Percentiles rank a stretch among this genome's conserved stretches.
phyloP scores from a whole-genome alignment of 108 stramenopile genomes.

The Cyclostephanos invisitatus region DNA sequence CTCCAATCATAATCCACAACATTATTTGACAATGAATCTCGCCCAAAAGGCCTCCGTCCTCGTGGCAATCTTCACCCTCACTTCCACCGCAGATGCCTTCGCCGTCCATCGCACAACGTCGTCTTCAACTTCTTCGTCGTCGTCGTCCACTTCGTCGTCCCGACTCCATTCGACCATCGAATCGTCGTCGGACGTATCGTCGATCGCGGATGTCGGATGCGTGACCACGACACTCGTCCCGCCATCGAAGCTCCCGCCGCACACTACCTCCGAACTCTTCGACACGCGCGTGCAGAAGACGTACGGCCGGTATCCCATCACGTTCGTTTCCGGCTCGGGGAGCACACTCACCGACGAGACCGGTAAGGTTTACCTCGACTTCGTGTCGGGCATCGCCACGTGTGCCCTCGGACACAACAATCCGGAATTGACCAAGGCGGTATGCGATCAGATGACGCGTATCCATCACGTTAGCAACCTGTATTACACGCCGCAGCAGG shows the following conservation, averaged over 20 bases:
- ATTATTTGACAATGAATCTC: constrained; percentile 16
- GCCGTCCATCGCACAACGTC: constrained; percentile 1
- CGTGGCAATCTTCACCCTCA: constrained; percentile 16
- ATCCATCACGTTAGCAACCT: constrained; percentile 94
- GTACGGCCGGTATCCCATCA: constrained; percentile 88
- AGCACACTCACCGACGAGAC: constrained; percentile 78
- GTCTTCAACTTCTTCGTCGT: background rate
- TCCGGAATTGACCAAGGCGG: constrained; percentile 72
- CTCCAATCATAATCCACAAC: background rate
- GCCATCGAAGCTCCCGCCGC: constrained; percentile 36
- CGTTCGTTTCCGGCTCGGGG: constrained; percentile 80
- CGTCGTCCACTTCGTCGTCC: background rate
- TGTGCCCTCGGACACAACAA: constrained; percentile 94
- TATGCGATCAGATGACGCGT: constrained; percentile 82
- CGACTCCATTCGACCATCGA: constrained; percentile 15
- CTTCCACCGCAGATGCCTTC: constrained; percentile 13
- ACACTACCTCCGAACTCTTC: constrained; percentile 47
- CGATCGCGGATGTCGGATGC: constrained; percentile 8
- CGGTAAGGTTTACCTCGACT: constrained; percentile 92
- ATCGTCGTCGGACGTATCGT: background rate
- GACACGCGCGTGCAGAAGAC: constrained; percentile 78
- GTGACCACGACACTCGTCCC: constrained; percentile 24
- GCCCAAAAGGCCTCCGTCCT: constrained; percentile 27
- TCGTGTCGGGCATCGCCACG: constrained; percentile 95
- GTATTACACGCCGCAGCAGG: constrained; percentile 92